phyloP scores from a whole-genome alignment of 2,329 filamentous ascomycete species.

The Magnaporthales sp. region DNA sequence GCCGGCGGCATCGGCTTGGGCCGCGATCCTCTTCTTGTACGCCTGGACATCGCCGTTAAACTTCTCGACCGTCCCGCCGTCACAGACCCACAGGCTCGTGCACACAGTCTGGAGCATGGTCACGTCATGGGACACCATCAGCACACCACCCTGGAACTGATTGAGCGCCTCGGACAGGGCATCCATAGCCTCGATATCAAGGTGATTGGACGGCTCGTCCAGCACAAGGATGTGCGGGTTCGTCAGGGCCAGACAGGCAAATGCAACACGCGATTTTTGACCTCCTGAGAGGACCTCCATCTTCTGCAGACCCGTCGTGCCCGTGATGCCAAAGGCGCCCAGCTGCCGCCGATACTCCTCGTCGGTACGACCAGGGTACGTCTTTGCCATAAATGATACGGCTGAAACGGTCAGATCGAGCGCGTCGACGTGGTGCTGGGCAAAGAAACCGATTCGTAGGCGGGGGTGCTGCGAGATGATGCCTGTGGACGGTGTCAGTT shows the following conservation, averaged over 20 bases:
- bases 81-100: slow-evolving; percentile 91
- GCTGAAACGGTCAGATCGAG: slow-evolving; percentile 82
- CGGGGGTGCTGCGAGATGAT: slow-evolving; percentile 83
- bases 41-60: slow-evolving; percentile 91
- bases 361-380: slow-evolving; percentile 82
- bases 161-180: slow-evolving; percentile 76
- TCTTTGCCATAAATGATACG: slow-evolving; percentile 92
- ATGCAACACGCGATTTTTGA: slow-evolving; percentile 96
- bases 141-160: slow-evolving; percentile 84
- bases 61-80: slow-evolving; percentile 87
- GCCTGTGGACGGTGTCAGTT: slow-evolving; percentile 66
- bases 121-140: slow-evolving; percentile 99
- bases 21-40: slow-evolving; percentile 94
- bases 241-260: slow-evolving; percentile 86
- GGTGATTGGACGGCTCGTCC: slow-evolving; percentile 96
- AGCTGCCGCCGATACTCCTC: slow-evolving; percentile 95
- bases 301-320: slow-evolving; percentile 93
- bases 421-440: slow-evolving; percentile 96
- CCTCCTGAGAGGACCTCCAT: slow-evolving; percentile 92
- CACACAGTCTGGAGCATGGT: slow-evolving; percentile 98
- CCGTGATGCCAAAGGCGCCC: slow-evolving; percentile 82
- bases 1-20: slow-evolving; percentile 80
- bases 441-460: slow-evolving; percentile 90
- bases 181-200: slow-evolving; percentile 99
- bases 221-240: slow-evolving; percentile 97